These are phyloP conservation scores for Pachyrhizus erosus DNA, from an alignment of 306 rosid genomes.

Conservation along the genomic window DNA sequence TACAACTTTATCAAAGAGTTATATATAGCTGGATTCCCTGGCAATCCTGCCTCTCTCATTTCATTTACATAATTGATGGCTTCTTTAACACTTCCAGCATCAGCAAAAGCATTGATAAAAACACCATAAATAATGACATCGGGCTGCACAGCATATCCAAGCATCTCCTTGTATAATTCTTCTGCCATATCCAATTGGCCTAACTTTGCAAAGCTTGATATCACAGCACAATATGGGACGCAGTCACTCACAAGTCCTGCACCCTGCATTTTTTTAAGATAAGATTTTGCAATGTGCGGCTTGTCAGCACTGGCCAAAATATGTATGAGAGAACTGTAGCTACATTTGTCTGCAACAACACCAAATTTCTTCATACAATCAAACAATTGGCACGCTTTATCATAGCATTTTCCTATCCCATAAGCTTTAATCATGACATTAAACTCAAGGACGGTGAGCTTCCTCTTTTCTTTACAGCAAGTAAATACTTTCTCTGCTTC, in stretches of 20 bases:
- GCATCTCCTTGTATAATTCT: constrained; percentile 70
- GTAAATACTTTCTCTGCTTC: constrained; percentile 82
- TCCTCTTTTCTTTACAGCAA: constrained; percentile 71
- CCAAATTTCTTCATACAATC: constrained; percentile 65
- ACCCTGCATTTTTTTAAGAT: constrained; percentile 73
- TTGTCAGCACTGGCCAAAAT: constrained; percentile 68
- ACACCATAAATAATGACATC: constrained; percentile 74
- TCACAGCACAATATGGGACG: constrained; percentile 66
- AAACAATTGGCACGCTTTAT: constrained; percentile 65
- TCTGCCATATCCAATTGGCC: constrained; percentile 72
- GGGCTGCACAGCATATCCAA: constrained; percentile 61
- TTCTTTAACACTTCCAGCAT: constrained; percentile 69
- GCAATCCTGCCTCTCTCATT: constrained; percentile 67
- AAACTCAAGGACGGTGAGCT: constrained; percentile 54
- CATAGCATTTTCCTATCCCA: constrained; percentile 68
- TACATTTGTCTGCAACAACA: constrained; percentile 68
- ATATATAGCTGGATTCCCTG: constrained; percentile 59
- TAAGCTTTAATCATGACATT: constrained; percentile 76
- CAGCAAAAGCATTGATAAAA: constrained; percentile 78
- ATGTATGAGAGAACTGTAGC: constrained; percentile 76
- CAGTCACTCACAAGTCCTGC: constrained; percentile 79
- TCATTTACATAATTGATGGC: constrained; percentile 60
- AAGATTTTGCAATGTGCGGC: constrained; percentile 65
- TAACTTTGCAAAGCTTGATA: constrained; percentile 70
- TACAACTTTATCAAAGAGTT: constrained; percentile 82